Conservation (phyloP, 305 asterid genomes). For the Fraxinus baroniana region DNA sequence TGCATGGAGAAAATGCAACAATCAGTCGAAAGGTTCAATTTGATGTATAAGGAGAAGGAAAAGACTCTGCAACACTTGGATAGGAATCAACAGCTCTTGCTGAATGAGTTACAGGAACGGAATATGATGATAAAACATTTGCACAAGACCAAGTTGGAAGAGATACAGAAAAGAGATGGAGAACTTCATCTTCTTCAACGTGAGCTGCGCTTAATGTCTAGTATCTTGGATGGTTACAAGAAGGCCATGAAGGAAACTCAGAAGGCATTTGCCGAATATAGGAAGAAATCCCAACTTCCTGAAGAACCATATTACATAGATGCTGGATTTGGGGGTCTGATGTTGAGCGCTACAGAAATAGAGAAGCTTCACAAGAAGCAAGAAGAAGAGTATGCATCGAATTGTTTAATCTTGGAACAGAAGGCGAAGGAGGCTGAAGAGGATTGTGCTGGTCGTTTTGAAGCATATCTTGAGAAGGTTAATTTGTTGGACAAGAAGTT, state of each 20-base stretch:
- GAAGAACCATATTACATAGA: slow-evolving; percentile 73
- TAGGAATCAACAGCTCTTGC: slow-evolving; percentile 45
- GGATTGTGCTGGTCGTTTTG: slow-evolving; percentile 22
- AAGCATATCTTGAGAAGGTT: slow-evolving; percentile 37
- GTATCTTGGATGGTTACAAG: slow-evolving; percentile 58
- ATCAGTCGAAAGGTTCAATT: slow-evolving; percentile 34
- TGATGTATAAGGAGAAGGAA: slow-evolving; percentile 44
- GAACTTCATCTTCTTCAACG: slow-evolving; percentile 61
- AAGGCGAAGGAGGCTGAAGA: slow-evolving; percentile 47
- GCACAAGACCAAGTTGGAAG: slow-evolving; percentile 54
- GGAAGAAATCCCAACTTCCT: slow-evolving; percentile 45
- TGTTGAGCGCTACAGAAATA: slow-evolving; percentile 58
- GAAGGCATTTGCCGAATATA: slow-evolving; percentile 59
- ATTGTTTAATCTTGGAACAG: slow-evolving; percentile 42
- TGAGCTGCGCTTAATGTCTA: slow-evolving; percentile 56
- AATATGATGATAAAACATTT: slow-evolving; percentile 41
- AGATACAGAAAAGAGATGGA: slow-evolving; percentile 49
- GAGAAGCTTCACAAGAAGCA: slow-evolving; percentile 49
- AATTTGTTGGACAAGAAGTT: slow-evolving; percentile 25
- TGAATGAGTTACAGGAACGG: slow-evolving; percentile 59
- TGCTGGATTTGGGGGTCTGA: slow-evolving; percentile 70
- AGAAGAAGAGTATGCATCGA: slow-evolving; percentile 57
- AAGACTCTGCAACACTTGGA: slow-evolving; percentile 35
- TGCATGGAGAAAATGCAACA: slow-evolving; percentile 60
- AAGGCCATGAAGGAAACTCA: slow-evolving; percentile 60